phyloP scores from a whole-genome alignment of 176 grass and related monocot species.

The Avena atlantica region DNA sequence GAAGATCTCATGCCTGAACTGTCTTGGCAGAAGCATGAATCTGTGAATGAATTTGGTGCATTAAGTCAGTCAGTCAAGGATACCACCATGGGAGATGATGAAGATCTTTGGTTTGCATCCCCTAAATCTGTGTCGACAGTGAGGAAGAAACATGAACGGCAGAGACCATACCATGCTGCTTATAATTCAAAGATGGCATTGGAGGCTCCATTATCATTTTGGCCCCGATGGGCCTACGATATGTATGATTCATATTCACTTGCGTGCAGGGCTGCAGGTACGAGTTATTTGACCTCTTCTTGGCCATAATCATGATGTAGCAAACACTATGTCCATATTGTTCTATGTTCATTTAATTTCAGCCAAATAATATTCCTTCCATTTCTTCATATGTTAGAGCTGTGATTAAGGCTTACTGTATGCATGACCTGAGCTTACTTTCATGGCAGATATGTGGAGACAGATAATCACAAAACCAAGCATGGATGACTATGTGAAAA shows the following conservation, averaged over 20 bases:
- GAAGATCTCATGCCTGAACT: slow-evolving; percentile 53
- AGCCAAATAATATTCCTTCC: slow-evolving; percentile 14
- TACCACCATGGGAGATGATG: slow-evolving; percentile 32
- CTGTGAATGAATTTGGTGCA: slow-evolving; percentile 30
- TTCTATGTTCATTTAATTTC: slow-evolving; percentile 27
- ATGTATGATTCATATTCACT: slow-evolving; percentile 95
- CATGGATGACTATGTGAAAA: slow-evolving; percentile 73
- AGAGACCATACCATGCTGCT: slow-evolving; percentile 22
- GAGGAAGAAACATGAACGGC: slow-evolving; percentile 43
- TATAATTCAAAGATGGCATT: slow-evolving; percentile 53
- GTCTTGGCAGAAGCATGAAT: slow-evolving; percentile 34
- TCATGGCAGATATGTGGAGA: slow-evolving; percentile 76
- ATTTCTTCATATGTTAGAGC: slow-evolving; percentile 6
- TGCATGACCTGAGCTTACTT: slow-evolving; percentile 30
- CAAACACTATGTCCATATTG: slow-evolving; percentile 33
- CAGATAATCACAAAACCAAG: slow-evolving; percentile 69
- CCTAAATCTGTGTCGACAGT: slow-evolving; percentile 28
- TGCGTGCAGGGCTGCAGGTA: slow-evolving; percentile 77
- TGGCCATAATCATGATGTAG: slow-evolving; percentile 18
- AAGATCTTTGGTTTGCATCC: slow-evolving; percentile 41
- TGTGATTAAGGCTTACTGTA: slow-evolving; percentile 25
- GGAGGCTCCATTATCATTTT: slow-evolving; percentile 73
- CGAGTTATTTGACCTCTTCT: slow-evolving; percentile 29
- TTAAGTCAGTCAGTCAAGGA: slow-evolving; percentile 45
- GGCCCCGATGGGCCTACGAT: slow-evolving; percentile 87